Evolutionary conservation across 2,329 filamentous ascomycete species (phyloP), one percentile per base, ranked within the genome.

Genomic region (Aspergillus sp.): DNA sequence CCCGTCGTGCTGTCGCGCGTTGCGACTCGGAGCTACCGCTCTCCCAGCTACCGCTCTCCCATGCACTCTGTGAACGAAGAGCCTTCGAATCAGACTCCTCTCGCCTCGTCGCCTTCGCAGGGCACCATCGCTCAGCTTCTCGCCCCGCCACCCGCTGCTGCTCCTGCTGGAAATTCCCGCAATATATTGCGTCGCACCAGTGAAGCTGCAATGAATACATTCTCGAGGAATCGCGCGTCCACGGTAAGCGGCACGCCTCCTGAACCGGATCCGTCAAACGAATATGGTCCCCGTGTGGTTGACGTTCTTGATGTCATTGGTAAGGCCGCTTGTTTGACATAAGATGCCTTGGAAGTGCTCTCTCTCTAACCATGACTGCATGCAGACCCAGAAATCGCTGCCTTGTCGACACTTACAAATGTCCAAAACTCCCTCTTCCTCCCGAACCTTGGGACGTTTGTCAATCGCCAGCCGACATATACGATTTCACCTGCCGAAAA

Each of bases 371-470:
- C 15, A 22, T 2, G 20, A 5, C 13, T 24, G 15, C 5, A 36
- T 16, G 4, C 42, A 86, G 85, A 93, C 48, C 84, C 85, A 26
- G 83, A 93, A 61, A 78, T 93, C 3, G 77, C 83, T 22, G 85
- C 85, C 0, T 64, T 93, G 3, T 85, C 83, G 0, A 89, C 84
- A 10, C 71, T 93, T 7, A 93, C 83, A 26, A 93, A 93, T 49
- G 79, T 93, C 13, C 85, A 93, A 50, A 93, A 93, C 54, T 91
- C 85, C 0, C 74, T 93, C 7, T 93, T 93, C 58, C 66, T 93
- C 2, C 86, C 86, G 0, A 80, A 86, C 43, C 67, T 93, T n/a
- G 85, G 85, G 25, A 66, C 69, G 37, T 77, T 76, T 46, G 47
- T 93, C 30, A 91, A 93, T 49, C 74, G 86, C 30, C 71, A 79